These are phyloP conservation scores for Paxillus involutus DNA, from an alignment of 768 basidiomycete species.

Conservation along the genomic window DNA sequence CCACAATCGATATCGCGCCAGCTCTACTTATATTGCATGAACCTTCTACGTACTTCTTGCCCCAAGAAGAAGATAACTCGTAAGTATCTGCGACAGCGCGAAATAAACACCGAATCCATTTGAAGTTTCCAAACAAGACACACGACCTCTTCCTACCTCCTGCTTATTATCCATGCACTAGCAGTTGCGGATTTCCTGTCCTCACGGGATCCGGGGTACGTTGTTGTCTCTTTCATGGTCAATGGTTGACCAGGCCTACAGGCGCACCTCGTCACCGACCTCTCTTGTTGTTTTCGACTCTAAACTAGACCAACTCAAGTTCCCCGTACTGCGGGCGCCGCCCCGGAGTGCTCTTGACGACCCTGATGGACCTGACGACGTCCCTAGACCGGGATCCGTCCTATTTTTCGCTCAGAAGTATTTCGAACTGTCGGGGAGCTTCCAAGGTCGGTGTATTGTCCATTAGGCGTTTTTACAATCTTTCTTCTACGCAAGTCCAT, in stretches of 20 bases:
- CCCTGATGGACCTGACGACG: conserved; percentile 17
- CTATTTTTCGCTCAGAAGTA: conserved; percentile 47
- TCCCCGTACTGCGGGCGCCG: conserved; percentile 45
- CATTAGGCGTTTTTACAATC: neutral
- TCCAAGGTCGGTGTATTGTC: conserved; percentile 41
- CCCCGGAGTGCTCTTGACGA: conserved; percentile 10
- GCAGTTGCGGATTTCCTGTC: conserved; percentile 39
- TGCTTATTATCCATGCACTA: conserved; percentile 47
- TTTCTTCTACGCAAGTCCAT: neutral
- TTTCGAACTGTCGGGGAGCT: conserved; percentile 51
- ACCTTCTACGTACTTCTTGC: conserved; percentile 53
- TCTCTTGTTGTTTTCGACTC: conserved; percentile 63
- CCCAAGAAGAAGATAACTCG: conserved; percentile 20
- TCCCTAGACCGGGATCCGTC: conserved; percentile 34
- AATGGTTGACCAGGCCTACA: neutral
- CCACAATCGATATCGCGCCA: conserved; percentile 41
- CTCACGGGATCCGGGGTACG: conserved; percentile 20
- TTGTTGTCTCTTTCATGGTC: conserved; percentile 3
- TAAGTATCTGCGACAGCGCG: conserved; percentile 12
- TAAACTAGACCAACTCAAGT: conserved; percentile 45
- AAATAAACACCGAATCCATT: neutral
- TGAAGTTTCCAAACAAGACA: conserved; percentile 19
- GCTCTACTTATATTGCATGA: conserved; percentile 61
- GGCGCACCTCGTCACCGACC: conserved; percentile 19
- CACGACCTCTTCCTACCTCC: conserved; percentile 52